Evolutionary conservation across 2,329 filamentous ascomycete genomes (phyloP).

Genomic region (Trichocomaceae sp.): DNA sequence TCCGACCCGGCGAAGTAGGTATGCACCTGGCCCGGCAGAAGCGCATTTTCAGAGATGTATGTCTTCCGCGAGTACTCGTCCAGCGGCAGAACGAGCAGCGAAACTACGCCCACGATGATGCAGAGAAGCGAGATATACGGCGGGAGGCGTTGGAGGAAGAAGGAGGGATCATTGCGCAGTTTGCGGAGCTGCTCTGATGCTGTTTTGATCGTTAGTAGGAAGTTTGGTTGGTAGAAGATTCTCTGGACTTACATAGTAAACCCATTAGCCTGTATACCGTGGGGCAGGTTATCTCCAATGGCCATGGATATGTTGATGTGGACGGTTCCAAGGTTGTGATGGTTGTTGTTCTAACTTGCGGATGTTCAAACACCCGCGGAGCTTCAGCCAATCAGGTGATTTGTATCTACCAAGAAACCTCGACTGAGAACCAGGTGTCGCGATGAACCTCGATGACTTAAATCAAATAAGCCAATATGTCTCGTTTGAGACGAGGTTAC

Average conservation of each 20-base stretch:
- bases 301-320: not conserved
- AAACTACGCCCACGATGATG: slow-evolving; percentile 76
- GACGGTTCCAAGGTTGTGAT: slow-evolving; percentile 7
- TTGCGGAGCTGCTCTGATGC: slow-evolving; percentile 35
- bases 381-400: not conserved
- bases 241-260: slow-evolving; percentile 8
- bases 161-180: slow-evolving; percentile 70
- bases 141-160: slow-evolving; percentile 67
- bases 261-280: slow-evolving; percentile 11
- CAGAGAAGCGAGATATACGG: slow-evolving; percentile 82
- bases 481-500: too few species aligned
- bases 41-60: slow-evolving; percentile 95
- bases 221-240: not conserved
- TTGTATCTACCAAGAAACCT: not conserved
- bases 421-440: too few species aligned
- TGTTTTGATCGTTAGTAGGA: not conserved
- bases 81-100: slow-evolving; percentile 83
- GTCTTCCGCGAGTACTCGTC: slow-evolving; percentile 86
- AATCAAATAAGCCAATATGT: not conserved
- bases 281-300: slow-evolving; percentile 4
- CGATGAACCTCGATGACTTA: not conserved
- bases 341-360: not conserved
- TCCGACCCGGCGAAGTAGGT: slow-evolving; percentile 97
- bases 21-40: slow-evolving; percentile 91
- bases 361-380: not conserved